phyloP scores from a whole-genome alignment of 148 eudicot species.

The Gaultheria prostrata region DNA sequence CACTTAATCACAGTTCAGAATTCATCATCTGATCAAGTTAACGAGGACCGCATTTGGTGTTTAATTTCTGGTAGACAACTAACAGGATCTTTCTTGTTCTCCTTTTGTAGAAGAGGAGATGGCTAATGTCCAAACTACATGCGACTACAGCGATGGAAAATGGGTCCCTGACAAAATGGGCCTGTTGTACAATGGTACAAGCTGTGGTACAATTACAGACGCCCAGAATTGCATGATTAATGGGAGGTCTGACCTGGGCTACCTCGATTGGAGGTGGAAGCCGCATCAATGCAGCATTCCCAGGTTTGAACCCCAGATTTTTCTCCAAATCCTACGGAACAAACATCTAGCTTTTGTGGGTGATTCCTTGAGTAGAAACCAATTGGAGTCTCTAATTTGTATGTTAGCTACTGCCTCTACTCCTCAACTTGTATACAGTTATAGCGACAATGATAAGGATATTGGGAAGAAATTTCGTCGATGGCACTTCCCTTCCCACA shows the following conservation, averaged over 20 bases:
- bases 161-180: conserved; percentile 57
- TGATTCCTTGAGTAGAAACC: conserved; percentile 92
- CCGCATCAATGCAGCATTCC: conserved; percentile 61
- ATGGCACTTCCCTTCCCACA: conserved; percentile 68
- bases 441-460: conserved; percentile 51
- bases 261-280: conserved; percentile 78
- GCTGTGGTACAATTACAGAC: conserved; percentile 67
- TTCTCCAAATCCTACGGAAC: conserved; percentile 45
- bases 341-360: conserved; percentile 93
- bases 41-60: background rate
- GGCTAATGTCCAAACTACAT: background rate
- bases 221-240: conserved; percentile 80
- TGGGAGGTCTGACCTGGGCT: conserved; percentile 73
- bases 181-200: conserved; percentile 73
- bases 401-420: conserved; percentile 55
- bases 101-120: background rate
- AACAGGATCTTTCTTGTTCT: background rate
- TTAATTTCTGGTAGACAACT: background rate
- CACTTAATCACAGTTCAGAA: too few species aligned
- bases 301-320: conserved; percentile 66
- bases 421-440: conserved; percentile 51
- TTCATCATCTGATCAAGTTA: too few species aligned
- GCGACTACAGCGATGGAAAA: conserved; percentile 10
- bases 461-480: conserved; percentile 45
- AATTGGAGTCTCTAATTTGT: conserved; percentile 80